phyloP scores from a whole-genome alignment of 1,284 basidiomycete genomes.

The Leccinum solheimii region DNA sequence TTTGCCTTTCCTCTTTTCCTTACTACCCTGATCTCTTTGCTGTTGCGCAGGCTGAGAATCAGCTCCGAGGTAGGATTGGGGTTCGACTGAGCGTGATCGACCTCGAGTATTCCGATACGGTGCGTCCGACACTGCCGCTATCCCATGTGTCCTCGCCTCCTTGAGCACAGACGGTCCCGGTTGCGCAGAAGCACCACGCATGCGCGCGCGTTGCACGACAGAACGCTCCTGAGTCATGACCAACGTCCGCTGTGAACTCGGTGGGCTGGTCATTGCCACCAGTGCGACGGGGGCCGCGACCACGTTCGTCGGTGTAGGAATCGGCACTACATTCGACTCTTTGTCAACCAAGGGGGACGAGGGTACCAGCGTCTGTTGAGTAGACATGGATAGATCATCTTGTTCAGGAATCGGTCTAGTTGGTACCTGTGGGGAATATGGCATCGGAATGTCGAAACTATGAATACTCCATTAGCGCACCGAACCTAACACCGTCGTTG shows the following conservation, averaged over 20 bases:
- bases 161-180: conserved; percentile 12
- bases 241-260: conserved; percentile 15
- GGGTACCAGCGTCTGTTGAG: conserved; percentile 28
- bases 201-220: conserved; percentile 1
- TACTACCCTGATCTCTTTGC: not conserved
- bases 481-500: not conserved
- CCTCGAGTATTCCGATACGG: conserved; percentile 23
- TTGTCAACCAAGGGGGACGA: conserved; percentile 18
- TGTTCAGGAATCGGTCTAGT: not conserved
- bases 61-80: not conserved
- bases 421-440: conserved; percentile 2
- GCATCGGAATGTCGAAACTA: conserved; percentile 7
- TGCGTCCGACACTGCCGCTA: not conserved
- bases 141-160: not conserved
- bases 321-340: not conserved
- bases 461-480: not conserved
- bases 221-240: conserved; percentile 3
- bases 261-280: not conserved
- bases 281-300: not conserved
- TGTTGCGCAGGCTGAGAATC: not conserved
- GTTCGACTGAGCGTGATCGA: conserved; percentile 25
- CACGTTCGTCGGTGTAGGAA: not conserved
- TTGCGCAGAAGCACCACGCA: conserved; percentile 15
- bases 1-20: conserved; percentile 12
- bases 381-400: conserved; percentile 13